A percentile compares a stretch with the other conserved stretches of the same genome.
Conservation (phyloP, 2,329 filamentous ascomycete species). For the Teratosphaeria gauchensis region DNA sequence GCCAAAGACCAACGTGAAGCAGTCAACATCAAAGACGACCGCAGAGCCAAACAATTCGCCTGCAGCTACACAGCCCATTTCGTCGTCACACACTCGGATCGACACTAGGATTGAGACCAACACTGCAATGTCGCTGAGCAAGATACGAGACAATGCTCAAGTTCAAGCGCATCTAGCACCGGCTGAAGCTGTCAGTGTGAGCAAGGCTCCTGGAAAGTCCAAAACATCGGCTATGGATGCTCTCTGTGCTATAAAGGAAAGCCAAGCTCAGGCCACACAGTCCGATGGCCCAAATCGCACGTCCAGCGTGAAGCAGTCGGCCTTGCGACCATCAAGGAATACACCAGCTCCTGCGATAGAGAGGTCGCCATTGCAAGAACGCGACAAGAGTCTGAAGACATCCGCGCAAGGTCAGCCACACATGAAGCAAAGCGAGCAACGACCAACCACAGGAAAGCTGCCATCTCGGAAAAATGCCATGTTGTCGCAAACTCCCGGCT, state of each 20-base stretch:
- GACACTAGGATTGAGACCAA: background rate
- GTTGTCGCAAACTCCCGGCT: slow-evolving; percentile 2
- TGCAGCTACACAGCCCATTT: background rate
- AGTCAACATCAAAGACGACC: background rate
- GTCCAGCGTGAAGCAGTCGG: background rate
- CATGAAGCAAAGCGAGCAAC: background rate
- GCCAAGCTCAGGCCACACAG: background rate
- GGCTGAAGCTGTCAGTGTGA: background rate
- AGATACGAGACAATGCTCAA: background rate
- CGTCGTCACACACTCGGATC: background rate
- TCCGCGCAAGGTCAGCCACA: background rate
- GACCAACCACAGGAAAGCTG: background rate
- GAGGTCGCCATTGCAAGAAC: background rate
- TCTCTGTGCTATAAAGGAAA: background rate
- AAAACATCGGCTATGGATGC: background rate
- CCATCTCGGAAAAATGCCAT: slow-evolving; percentile 1
- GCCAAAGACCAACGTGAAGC: background rate
- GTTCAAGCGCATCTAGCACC: background rate
- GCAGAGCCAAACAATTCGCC: background rate
- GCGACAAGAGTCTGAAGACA: slow-evolving; percentile 1
- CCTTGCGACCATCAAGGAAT: background rate
- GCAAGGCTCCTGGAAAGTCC: background rate
- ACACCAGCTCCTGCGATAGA: background rate
- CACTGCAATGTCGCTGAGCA: background rate
- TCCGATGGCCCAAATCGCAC: background rate